A percentile compares a stretch with the other conserved stretches of the same genome.
Conservation (phyloP, 495 filamentous ascomycete genomes). For the Aspergillus haitiensis region DNA sequence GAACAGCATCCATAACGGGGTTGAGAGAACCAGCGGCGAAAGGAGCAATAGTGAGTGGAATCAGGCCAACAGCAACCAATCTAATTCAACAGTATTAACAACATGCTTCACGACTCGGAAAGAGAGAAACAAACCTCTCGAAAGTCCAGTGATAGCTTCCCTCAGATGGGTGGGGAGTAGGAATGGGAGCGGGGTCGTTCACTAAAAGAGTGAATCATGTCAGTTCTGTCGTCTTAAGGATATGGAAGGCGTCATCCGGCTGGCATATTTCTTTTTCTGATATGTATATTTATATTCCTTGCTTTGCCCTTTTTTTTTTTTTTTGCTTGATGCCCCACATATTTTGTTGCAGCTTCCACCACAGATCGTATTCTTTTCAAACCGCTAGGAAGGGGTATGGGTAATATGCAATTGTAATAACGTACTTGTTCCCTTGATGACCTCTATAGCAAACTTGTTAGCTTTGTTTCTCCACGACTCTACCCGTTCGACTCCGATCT, state of each 20-base stretch:
- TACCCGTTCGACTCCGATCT: not conserved
- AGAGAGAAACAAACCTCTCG: conserved; percentile 64
- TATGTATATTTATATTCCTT: not conserved
- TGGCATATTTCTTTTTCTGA: not conserved
- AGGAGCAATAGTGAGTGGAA: conserved; percentile 85
- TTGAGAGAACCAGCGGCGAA: conserved; percentile 90
- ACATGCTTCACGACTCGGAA: conserved; percentile 13
- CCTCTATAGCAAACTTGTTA: conserved; percentile 56
- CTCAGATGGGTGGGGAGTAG: conserved; percentile 66
- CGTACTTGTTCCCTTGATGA: conserved; percentile 76
- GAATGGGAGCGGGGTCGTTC: conserved; percentile 85
- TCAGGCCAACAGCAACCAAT: conserved; percentile 69
- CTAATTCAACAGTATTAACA: conserved; percentile 32
- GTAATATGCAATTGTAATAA: conserved; percentile 12
- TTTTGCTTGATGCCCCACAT: not conserved
- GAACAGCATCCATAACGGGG: conserved; percentile 80
- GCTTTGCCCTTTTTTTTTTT: not conserved
- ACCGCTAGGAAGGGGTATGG: not conserved
- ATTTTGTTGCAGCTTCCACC: not conserved
- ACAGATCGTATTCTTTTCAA: not conserved
- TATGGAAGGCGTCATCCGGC: not conserved
- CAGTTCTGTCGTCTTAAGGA: conserved; percentile 17
- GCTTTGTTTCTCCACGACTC: conserved; percentile 14
- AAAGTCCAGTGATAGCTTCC: conserved; percentile 99
- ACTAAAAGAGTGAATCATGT: conserved; percentile 48